A percentile compares a stretch with the other conserved stretches of the same genome.
phyloP scores from a whole-genome alignment of 1,284 basidiomycete species.

The Mycosarcoma mackinlayi region DNA sequence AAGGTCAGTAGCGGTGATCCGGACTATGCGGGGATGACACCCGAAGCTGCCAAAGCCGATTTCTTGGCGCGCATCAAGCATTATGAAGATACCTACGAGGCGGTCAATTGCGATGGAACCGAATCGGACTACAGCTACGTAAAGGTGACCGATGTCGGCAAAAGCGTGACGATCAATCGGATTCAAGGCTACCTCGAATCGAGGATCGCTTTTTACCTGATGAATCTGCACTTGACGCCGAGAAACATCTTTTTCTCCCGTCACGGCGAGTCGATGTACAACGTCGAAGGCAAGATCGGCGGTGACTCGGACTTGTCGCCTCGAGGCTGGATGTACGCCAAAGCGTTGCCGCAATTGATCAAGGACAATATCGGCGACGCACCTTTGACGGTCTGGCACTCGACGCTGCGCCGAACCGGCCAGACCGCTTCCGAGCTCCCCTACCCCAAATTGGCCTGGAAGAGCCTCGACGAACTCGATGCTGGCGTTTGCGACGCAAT shows the following conservation, averaged over 20 bases:
- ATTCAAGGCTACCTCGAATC: conserved; percentile 86
- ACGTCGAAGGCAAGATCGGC: conserved; percentile 95
- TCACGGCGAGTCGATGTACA: conserved; percentile 97
- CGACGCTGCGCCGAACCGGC: conserved; percentile 89
- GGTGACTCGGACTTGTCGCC: conserved; percentile 90
- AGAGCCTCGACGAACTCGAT: conserved; percentile 96
- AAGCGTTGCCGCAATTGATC: conserved; percentile 85
- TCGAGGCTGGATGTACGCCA: conserved; percentile 85
- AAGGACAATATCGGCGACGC: conserved; percentile 90
- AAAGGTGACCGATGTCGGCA: conserved; percentile 69
- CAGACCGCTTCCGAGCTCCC: conserved; percentile 86
- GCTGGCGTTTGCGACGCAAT: conserved; percentile 99
- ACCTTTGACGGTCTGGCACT: conserved; percentile 95
- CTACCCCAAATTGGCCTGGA: conserved; percentile 96
- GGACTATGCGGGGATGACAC: conserved; percentile 90
- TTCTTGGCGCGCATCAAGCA: conserved; percentile 90
- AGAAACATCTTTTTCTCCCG: conserved; percentile 95
- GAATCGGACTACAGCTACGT: conserved; percentile 75
- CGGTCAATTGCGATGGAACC: conserved; percentile 74
- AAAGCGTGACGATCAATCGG: conserved; percentile 61
- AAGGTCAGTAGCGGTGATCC: conserved; percentile 97
- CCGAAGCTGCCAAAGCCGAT: conserved; percentile 84
- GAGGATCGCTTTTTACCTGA: conserved; percentile 96
- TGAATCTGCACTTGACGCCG: conserved; percentile 97
- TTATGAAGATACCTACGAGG: conserved; percentile 96